Percentiles rank a stretch among this genome's conserved stretches.
phyloP scores from a whole-genome alignment of 768 basidiomycete genomes.

The Rossbeevera mucosa region DNA sequence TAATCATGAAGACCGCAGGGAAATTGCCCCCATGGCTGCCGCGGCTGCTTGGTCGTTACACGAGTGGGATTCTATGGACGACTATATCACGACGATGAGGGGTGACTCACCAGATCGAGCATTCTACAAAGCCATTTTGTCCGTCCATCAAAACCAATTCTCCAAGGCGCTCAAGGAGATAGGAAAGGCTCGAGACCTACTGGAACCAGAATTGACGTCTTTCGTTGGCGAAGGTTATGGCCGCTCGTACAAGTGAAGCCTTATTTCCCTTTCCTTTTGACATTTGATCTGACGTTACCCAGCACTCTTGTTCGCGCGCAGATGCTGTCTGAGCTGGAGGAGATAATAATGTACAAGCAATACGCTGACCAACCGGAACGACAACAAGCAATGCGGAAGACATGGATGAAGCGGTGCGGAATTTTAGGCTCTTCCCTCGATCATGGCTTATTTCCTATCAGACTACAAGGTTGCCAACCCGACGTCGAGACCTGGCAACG shows the following conservation, averaged over 20 bases:
- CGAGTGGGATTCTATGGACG: slow-evolving; percentile 98
- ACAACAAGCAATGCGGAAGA: slow-evolving; percentile 85
- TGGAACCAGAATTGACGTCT: slow-evolving; percentile 87
- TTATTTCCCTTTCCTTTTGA: neutral
- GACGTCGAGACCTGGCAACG: slow-evolving; percentile 99
- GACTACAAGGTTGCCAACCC: slow-evolving; percentile 92
- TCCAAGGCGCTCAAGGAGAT: slow-evolving; percentile 86
- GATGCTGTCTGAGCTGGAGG: slow-evolving; percentile 96
- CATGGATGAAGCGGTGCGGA: slow-evolving; percentile 91
- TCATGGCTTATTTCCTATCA: slow-evolving; percentile 26
- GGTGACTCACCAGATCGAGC: slow-evolving; percentile 88
- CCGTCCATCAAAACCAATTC: slow-evolving; percentile 96
- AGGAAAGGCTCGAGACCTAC: slow-evolving; percentile 83
- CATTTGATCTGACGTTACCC: slow-evolving; percentile 11
- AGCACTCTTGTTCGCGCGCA: slow-evolving; percentile 97
- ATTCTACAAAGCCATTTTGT: slow-evolving; percentile 94
- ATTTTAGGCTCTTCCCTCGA: neutral
- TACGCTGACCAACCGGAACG: slow-evolving; percentile 90
- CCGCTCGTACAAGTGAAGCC: slow-evolving; percentile 89
- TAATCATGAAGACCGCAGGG: slow-evolving; percentile 74
- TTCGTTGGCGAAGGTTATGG: slow-evolving; percentile 95
- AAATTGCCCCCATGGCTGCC: slow-evolving; percentile 95
- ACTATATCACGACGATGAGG: slow-evolving; percentile 92
- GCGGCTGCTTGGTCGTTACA: slow-evolving; percentile 95
- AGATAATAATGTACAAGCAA: slow-evolving; percentile 95